Evolutionary conservation across 2,329 filamentous ascomycete genomes (phyloP).

Genomic region (Alternaria brassicae): DNA sequence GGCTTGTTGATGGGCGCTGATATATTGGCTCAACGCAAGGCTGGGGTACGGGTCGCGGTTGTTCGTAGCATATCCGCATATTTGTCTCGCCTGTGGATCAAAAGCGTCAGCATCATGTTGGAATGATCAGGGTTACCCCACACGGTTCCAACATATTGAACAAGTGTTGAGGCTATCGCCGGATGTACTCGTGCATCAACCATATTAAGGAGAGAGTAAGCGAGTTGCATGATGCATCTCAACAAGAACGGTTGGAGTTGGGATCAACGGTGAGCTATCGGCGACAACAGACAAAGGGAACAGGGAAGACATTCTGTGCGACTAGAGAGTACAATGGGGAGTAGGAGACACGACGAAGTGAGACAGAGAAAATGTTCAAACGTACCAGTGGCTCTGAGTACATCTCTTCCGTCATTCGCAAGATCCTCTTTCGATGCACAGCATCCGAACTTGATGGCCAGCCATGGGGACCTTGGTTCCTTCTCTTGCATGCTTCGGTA

Average conservation of each 20-base stretch:
- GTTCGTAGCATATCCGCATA: conserved; percentile 45
- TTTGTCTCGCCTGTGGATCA: conserved; percentile 28
- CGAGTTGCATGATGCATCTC: conserved; percentile 27
- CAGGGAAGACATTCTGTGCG: background rate
- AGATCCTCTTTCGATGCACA: conserved; percentile 45
- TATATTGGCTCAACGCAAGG: conserved; percentile 41
- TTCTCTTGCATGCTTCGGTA: conserved; percentile 24
- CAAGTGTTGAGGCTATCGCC: conserved; percentile 16
- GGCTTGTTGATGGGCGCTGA: conserved; percentile 45
- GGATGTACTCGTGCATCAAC: conserved; percentile 22
- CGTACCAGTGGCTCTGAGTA: conserved; percentile 38
- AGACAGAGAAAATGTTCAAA: conserved; percentile 19
- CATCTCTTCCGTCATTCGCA: conserved; percentile 32
- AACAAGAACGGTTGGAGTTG: conserved; percentile 22
- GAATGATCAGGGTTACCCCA: conserved; percentile 11
- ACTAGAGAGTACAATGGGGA: background rate
- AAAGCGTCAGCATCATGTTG: conserved; percentile 23
- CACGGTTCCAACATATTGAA: conserved; percentile 18
- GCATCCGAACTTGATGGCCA: conserved; percentile 49
- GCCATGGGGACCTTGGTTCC: conserved; percentile 37
- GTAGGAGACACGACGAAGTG: background rate
- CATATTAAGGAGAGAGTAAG: conserved; percentile 35
- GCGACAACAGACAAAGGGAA: background rate
- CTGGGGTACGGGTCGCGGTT: conserved; percentile 37
- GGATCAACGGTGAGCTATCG: background rate